phyloP scores from a whole-genome alignment of 768 basidiomycete species.

The Tephrocybe sp. region DNA sequence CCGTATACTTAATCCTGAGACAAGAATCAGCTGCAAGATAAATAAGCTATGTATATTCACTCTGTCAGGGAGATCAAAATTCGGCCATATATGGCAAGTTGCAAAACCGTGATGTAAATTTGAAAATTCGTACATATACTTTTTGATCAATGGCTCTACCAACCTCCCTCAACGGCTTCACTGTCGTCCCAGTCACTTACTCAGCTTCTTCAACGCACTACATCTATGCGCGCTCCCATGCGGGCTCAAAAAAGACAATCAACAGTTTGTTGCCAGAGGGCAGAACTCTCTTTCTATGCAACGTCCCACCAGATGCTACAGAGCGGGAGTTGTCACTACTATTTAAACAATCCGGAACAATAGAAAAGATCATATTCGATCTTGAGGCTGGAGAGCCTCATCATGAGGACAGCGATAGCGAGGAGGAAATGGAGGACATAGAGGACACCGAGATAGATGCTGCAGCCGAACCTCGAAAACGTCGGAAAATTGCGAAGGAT shows the following conservation, averaged over 20 bases:
- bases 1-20: too few species aligned
- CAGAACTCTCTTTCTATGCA: constrained; percentile 85
- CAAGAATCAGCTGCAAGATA: too few species aligned
- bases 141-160: constrained; percentile 24
- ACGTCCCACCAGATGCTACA: constrained; percentile 86
- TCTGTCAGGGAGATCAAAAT: neutral
- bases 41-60: too few species aligned
- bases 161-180: constrained; percentile 45
- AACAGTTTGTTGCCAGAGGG: constrained; percentile 39
- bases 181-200: constrained; percentile 44
- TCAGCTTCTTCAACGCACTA: constrained; percentile 57
- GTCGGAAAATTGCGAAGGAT: constrained; percentile 38
- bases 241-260: constrained; percentile 42
- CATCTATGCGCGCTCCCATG: constrained; percentile 75
- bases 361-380: constrained; percentile 75
- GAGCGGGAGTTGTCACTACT: constrained; percentile 75
- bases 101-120: constrained; percentile 5
- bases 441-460: constrained; percentile 28
- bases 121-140: neutral
- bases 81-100: neutral
- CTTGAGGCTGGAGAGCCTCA: constrained; percentile 42
- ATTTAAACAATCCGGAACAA: constrained; percentile 76
- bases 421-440: constrained; percentile 40
- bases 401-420: constrained; percentile 41
- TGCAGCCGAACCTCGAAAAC: constrained; percentile 37